Evolutionary conservation across 192 early-diverging fungal genomes (phyloP).

Genomic region (Gigaspora rosea): DNA sequence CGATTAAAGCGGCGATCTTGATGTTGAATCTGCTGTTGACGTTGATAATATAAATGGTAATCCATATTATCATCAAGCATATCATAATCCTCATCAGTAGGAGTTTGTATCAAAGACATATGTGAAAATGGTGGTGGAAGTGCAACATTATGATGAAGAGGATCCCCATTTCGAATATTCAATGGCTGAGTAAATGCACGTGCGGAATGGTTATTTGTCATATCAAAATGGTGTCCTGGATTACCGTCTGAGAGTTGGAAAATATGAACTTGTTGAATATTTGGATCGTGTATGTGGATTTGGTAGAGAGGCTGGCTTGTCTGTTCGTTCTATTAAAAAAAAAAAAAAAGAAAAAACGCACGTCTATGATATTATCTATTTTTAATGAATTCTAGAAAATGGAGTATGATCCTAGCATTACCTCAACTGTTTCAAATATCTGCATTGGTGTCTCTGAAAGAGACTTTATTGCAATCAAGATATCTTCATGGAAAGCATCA

Average conservation of each 20-base stretch:
- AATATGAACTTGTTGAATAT: conserved; percentile 5
- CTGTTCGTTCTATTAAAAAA: background rate
- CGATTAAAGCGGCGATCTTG: background rate
- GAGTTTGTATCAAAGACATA: background rate
- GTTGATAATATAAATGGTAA: conserved; percentile 4
- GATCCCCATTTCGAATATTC: background rate
- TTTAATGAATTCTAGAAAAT: too few species aligned
- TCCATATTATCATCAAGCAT: background rate
- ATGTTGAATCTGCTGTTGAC: conserved; percentile 11
- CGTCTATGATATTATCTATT: too few species aligned
- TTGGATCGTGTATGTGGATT: conserved; percentile 8
- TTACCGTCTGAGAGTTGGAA: background rate
- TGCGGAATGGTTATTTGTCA: conserved; percentile 6
- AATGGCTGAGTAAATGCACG: conserved; percentile 11
- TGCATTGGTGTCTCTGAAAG: background rate
- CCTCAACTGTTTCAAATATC: conserved; percentile 9
- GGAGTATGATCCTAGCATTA: background rate
- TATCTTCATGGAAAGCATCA: background rate
- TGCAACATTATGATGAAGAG: background rate
- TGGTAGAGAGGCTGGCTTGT: conserved; percentile 6
- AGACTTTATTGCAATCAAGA: conserved; percentile 20
- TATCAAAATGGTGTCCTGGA: background rate
- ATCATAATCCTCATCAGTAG: conserved; percentile 22
- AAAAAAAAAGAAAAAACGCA: too few species aligned
- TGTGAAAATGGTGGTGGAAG: conserved; percentile 6